Evolutionary conservation across 148 eudicot species (phyloP).

Genomic region (Vaccinium macrocarpon): DNA sequence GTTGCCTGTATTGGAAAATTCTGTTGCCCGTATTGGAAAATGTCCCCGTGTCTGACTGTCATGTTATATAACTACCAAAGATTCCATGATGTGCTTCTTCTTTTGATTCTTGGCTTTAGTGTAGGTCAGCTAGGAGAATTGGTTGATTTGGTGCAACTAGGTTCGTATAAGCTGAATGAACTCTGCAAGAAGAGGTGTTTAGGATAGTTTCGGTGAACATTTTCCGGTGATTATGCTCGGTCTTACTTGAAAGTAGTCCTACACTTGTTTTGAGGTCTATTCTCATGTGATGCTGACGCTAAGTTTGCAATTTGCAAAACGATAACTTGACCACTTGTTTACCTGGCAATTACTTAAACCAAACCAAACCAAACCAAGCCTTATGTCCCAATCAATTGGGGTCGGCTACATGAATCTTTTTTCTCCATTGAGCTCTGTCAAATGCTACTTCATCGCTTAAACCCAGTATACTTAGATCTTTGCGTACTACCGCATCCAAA

Average conservation of each 20-base stretch:
- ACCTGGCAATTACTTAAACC: constrained; percentile 36
- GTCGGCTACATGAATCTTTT: no score
- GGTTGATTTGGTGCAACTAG: constrained; percentile 41
- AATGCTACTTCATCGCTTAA: no score
- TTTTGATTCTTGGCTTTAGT: constrained; percentile 33
- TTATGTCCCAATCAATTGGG: no score
- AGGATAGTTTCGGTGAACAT: constrained; percentile 37
- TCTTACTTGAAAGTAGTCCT: constrained; percentile 31
- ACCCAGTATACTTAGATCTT: no score
- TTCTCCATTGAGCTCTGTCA: no score
- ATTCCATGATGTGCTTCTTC: constrained; percentile 30
- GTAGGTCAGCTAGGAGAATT: constrained; percentile 37
- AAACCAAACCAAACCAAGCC: no score
- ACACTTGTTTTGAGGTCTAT: constrained; percentile 32
- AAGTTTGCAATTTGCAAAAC: constrained; percentile 31
- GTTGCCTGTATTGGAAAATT: constrained; percentile 11
- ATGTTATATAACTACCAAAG: constrained; percentile 31
- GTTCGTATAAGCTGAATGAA: constrained; percentile 42
- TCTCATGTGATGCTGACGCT: constrained; percentile 38
- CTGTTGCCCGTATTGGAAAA: constrained; percentile 10
- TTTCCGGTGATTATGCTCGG: constrained; percentile 35
- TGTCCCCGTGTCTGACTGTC: constrained; percentile 33
- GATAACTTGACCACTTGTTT: constrained; percentile 39
- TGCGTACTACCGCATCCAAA: no score
- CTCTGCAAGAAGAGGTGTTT: constrained; percentile 40